Evolutionary conservation across 805 yeast species (phyloP).

Genomic region (Isabelozyma rhagii): DNA sequence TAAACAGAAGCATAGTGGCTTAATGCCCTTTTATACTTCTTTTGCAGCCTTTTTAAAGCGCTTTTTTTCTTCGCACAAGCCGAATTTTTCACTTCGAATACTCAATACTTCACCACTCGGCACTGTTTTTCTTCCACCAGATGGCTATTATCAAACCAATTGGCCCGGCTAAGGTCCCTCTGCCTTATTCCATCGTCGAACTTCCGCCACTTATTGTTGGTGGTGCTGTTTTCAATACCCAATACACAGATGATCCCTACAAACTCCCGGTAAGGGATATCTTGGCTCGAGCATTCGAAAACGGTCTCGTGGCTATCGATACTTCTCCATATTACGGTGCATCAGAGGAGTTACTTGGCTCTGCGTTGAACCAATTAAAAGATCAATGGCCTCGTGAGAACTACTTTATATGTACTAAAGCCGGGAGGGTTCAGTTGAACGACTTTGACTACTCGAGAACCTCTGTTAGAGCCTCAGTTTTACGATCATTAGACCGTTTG

Average conservation of each 20-base stretch:
- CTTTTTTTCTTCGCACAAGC: no score
- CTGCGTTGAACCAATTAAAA: conserved; percentile 43
- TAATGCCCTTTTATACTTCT: no score
- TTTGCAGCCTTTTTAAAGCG: no score
- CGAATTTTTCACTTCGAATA: no score
- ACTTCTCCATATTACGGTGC: conserved; percentile 95
- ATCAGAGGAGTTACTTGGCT: conserved; percentile 72
- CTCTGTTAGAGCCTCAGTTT: conserved; percentile 59
- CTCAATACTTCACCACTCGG: background rate
- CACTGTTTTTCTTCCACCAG: background rate
- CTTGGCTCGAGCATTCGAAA: conserved; percentile 54
- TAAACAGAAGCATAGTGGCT: no score
- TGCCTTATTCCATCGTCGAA: conserved; percentile 25
- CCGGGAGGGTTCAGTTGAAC: conserved; percentile 67
- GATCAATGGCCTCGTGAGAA: conserved; percentile 50
- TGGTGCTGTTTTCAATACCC: conserved; percentile 84
- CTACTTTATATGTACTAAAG: conserved; percentile 78
- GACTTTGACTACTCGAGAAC: conserved; percentile 72
- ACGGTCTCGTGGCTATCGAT: conserved; percentile 77
- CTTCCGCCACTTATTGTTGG: conserved; percentile 70
- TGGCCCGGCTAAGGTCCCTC: conserved; percentile 13
- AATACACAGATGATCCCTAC: conserved; percentile 70
- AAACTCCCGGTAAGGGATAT: conserved; percentile 56
- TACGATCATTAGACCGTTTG: conserved; percentile 65
- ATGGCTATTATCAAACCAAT: conserved; percentile 10